A percentile compares a stretch with the other conserved stretches of the same genome.
Evolutionary conservation across 768 basidiomycete species (phyloP).

Genomic region (Chalciporus sphaerocephalus): DNA sequence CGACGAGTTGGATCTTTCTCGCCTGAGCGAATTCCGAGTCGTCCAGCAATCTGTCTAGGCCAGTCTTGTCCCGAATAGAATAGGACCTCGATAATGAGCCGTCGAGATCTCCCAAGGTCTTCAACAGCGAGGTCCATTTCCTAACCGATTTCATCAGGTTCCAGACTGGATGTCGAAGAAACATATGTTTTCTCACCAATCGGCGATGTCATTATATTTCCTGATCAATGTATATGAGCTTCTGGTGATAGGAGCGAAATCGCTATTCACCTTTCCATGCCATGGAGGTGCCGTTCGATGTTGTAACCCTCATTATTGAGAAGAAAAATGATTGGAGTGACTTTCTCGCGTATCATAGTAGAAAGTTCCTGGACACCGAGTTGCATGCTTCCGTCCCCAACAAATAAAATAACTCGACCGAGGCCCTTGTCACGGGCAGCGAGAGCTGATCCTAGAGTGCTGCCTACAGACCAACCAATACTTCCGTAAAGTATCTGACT

Average conservation of each 20-base stretch:
- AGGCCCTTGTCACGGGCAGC: constrained; percentile 64
- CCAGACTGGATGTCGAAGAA: neutral
- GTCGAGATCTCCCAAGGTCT: constrained; percentile 49
- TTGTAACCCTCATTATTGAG: constrained; percentile 82
- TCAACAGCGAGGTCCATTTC: constrained; percentile 66
- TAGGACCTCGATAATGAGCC: constrained; percentile 55
- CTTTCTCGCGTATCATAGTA: constrained; percentile 67
- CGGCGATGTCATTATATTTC: constrained; percentile 81
- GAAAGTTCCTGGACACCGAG: constrained; percentile 80
- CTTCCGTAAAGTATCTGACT: constrained; percentile 87
- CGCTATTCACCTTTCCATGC: constrained; percentile 44
- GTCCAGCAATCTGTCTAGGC: constrained; percentile 64
- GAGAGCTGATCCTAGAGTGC: constrained; percentile 72
- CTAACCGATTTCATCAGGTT: constrained; percentile 19
- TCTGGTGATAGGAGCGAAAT: neutral
- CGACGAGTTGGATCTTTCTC: constrained; percentile 71
- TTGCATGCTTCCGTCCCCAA: constrained; percentile 84
- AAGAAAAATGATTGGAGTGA: constrained; percentile 82
- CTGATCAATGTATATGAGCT: constrained; percentile 30
- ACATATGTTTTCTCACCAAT: constrained; percentile 46
- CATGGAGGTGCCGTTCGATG: constrained; percentile 79
- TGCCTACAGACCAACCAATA: constrained; percentile 85
- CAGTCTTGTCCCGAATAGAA: constrained; percentile 60
- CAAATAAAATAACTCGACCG: constrained; percentile 74
- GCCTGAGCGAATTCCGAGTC: constrained; percentile 57